Evolutionary conservation across 1,284 basidiomycete species (phyloP), one percentile per base, ranked within the genome.

Genomic region (Gymnopus androsaceus): DNA sequence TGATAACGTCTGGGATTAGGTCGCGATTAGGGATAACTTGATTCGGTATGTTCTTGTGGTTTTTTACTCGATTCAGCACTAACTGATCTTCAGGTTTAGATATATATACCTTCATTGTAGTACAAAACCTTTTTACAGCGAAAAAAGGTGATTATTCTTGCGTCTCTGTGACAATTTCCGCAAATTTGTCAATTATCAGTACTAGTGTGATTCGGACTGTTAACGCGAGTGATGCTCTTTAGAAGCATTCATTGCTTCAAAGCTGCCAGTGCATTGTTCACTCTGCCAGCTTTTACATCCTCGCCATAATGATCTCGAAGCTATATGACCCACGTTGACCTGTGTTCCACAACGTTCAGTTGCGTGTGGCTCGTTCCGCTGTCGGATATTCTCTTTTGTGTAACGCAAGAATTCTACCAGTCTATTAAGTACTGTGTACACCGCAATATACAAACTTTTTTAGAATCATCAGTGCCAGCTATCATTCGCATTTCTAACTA

Each of bases 281-380:
- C 73, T 62, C 70, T 74, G 71, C 67, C 69, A 66, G 67, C 74
- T 68, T 54, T 52, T 55, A 34, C 60, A 44, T 58, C 51, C 72
- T 79, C 80, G 79, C 76, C 64, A 78, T 57, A 78, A 70, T 33
- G 59, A 77, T 70, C 58, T 63, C 74, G 80, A 83, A 76, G 76
- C 67, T 65, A 66, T 61, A 77, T 81, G 80, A 77, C 80, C 72
- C 64, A 66, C 68, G 64, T 63, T n/a, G 61, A 69, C 63, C 57
- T 37, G 19, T 23, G 27, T 34, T 60, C 37, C 33, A 17, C 30
- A 56, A 40, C 34, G 31, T 57, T 57, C 66, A 63, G 67, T 66
- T 69, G 67, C 69, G 74, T 64, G 69, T 68, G 77, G 82, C 72
- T 84, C 83, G 82, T 84, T 84, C 83, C 75, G 81, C 72, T 84